Conservation (phyloP, 176 grass and related monocot genomes). For the Alopecurus myosuroides region DNA sequence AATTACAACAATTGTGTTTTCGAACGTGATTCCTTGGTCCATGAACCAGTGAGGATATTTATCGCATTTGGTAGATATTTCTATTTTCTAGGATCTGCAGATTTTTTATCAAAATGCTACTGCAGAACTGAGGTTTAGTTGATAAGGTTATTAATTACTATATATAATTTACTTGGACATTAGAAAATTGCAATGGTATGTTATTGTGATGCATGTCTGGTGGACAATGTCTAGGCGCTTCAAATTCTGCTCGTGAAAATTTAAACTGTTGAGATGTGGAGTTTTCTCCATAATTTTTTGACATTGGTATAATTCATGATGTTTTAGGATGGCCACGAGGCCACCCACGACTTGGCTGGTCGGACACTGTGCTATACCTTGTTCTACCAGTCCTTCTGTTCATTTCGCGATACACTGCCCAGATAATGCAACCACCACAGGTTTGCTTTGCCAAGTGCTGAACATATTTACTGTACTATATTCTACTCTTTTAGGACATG, state of each 20-base stretch:
- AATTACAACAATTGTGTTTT: no score
- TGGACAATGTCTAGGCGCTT: no score
- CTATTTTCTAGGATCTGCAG: not conserved
- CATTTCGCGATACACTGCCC: slow-evolving; percentile 76
- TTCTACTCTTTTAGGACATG: no score
- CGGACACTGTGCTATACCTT: slow-evolving; percentile 83
- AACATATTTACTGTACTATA: no score
- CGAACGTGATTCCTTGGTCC: not conserved
- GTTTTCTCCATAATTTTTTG: no score
- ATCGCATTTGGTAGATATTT: no score
- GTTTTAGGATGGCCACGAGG: slow-evolving; percentile 78
- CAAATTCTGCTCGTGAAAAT: no score
- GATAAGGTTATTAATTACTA: not conserved
- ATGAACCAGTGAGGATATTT: not conserved
- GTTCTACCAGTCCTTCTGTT: slow-evolving; percentile 85
- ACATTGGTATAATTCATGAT: slow-evolving; percentile 18
- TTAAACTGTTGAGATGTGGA: no score
- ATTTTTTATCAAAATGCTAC: not conserved
- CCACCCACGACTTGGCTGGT: slow-evolving; percentile 95
- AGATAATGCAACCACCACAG: slow-evolving; percentile 83
- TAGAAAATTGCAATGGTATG: slow-evolving; percentile 9
- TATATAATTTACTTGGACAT: no score
- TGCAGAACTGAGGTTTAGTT: not conserved
- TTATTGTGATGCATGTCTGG: no score
- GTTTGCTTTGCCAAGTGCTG: slow-evolving; percentile 35